These are phyloP conservation scores for Buddleja alternifolia DNA, from an alignment of 257 asterid genomes.

Conservation along the genomic window DNA sequence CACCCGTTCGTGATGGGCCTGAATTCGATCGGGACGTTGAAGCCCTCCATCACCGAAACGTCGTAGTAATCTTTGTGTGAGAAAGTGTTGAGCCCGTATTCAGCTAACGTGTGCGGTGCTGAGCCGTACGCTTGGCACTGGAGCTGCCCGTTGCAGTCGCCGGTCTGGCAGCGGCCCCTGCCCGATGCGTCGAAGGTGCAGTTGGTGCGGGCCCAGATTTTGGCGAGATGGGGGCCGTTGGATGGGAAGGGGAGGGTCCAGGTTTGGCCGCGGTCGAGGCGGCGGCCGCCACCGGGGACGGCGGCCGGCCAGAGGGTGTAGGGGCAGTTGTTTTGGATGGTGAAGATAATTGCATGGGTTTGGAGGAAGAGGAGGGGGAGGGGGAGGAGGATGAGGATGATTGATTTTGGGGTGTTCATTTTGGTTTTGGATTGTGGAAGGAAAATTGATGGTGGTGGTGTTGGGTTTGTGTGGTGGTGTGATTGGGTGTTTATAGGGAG, in stretches of 20 bases:
- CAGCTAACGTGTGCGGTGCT: conserved; percentile 57
- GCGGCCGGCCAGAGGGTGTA: conserved; percentile 69
- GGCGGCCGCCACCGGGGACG: conserved; percentile 64
- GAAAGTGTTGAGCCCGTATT: conserved; percentile 58
- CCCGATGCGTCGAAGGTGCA: conserved; percentile 61
- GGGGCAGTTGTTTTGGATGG: conserved; percentile 56
- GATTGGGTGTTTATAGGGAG: neutral
- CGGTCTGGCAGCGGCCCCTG: conserved; percentile 57
- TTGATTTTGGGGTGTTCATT: conserved; percentile 31
- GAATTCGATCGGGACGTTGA: conserved; percentile 59
- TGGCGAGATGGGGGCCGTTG: conserved; percentile 33
- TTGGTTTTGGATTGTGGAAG: neutral
- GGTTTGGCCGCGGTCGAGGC: conserved; percentile 49
- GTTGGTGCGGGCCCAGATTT: conserved; percentile 70
- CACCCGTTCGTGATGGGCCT: conserved; percentile 53
- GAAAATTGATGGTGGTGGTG: neutral
- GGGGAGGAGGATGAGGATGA: conserved; percentile 20
- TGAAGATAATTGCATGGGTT: conserved; percentile 45
- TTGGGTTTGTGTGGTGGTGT: neutral
- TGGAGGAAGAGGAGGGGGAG: conserved; percentile 34
- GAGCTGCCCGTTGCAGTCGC: conserved; percentile 61
- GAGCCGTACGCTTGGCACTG: conserved; percentile 45
- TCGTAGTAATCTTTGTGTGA: conserved; percentile 53
- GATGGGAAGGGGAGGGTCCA: conserved; percentile 44
- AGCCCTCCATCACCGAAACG: conserved; percentile 54